A percentile compares a stretch with the other conserved stretches of the same genome.
phyloP scores from a whole-genome alignment of 2,329 filamentous ascomycete genomes.

The Alternaria sp. region DNA sequence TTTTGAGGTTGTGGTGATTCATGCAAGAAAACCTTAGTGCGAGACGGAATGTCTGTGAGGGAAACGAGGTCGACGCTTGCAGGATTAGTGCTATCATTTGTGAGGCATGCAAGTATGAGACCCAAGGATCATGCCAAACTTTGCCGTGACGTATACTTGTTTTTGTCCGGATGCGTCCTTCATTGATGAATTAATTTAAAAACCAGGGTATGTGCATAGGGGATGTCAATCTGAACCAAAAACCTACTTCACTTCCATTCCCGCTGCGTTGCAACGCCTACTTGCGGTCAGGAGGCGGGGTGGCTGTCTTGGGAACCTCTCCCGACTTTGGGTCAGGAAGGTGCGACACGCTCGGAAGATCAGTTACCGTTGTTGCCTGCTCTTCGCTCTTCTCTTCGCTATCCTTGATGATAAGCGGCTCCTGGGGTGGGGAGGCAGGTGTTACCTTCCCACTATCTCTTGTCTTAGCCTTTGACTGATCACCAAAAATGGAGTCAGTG shows the following conservation, averaged over 20 bases:
- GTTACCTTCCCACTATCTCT: conserved; percentile 22
- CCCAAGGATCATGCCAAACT: neutral
- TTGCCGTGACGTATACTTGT: neutral
- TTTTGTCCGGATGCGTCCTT: neutral
- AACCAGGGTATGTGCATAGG: conserved; percentile 25
- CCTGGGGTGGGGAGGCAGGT: conserved; percentile 30
- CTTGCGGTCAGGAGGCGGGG: conserved; percentile 23
- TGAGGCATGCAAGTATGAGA: neutral
- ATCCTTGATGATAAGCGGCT: conserved; percentile 40
- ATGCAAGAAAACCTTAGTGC: conserved; percentile 25
- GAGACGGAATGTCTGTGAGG: neutral
- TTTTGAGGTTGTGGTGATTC: conserved; percentile 36
- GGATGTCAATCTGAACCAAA: conserved; percentile 32
- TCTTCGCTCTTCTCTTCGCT: conserved; percentile 32
- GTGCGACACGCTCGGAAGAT: conserved; percentile 50
- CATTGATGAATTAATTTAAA: conserved; percentile 18
- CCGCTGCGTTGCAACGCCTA: neutral
- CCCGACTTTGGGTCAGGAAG: conserved; percentile 45
- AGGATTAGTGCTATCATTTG: neutral
- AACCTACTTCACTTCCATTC: neutral
- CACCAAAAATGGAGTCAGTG: conserved; percentile 41
- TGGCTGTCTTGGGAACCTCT: conserved; percentile 24
- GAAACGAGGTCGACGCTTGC: neutral
- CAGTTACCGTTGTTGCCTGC: conserved; percentile 35
- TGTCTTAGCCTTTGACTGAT: conserved; percentile 29